Percentiles rank a stretch among this genome's conserved stretches.
These are phyloP conservation scores for Colletotrichum sidae DNA, from an alignment of 2,329 filamentous ascomycete species.

Conservation along the genomic window DNA sequence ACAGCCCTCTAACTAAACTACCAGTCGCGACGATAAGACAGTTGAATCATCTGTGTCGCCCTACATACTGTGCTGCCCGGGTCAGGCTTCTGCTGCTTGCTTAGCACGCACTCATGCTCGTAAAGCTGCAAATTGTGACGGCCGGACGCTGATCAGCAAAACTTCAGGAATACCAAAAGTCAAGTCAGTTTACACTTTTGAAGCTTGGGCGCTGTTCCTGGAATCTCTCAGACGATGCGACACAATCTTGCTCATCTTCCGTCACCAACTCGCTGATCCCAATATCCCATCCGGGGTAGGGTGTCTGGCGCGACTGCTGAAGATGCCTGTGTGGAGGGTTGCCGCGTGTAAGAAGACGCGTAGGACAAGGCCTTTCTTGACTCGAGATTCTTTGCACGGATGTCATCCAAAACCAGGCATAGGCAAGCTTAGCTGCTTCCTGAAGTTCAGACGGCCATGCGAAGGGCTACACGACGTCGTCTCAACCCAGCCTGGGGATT, in stretches of 20 bases:
- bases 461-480: constrained; percentile 4
- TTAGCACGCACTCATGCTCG: not conserved
- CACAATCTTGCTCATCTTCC: constrained; percentile 7
- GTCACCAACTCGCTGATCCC: constrained; percentile 28
- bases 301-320: constrained; percentile 1
- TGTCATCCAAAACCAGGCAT: constrained; percentile 18
- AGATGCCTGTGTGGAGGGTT: constrained; percentile 4
- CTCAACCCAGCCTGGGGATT: constrained; percentile 1
- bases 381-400: constrained; percentile 6
- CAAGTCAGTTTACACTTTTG: constrained; percentile 19
- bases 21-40: constrained; percentile 12
- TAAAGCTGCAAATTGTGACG: not conserved
- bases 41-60: not conserved
- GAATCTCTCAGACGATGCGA: constrained; percentile 23
- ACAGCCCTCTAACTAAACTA: constrained; percentile 16
- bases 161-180: not conserved
- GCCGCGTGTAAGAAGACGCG: constrained; percentile 16
- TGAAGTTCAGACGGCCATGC: constrained; percentile 21
- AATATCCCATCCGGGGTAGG: constrained; percentile 27
- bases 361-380: constrained; percentile 14
- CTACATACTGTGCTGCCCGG: not conserved
- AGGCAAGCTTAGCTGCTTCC: constrained; percentile 22
- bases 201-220: constrained; percentile 14
- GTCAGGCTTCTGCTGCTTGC: no score
- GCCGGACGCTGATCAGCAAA: not conserved